Conservation (phyloP, 108 stramenopile genomes). For the Cyclotella atomus region DNA sequence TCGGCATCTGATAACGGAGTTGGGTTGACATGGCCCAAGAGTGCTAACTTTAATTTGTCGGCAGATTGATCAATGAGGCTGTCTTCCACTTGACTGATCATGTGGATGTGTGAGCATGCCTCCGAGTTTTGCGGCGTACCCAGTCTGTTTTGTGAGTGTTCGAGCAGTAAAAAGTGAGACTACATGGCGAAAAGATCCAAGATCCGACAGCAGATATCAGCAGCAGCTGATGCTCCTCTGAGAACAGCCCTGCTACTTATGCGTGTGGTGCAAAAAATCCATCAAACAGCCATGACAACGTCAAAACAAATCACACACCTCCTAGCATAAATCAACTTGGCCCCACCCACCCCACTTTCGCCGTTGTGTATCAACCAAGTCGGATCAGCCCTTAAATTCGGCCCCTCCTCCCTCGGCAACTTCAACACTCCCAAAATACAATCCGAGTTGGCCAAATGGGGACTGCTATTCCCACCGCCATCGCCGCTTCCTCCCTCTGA, state of each 20-base stretch:
- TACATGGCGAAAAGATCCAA: no score
- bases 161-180: no score
- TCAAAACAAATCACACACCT: constrained; percentile 1
- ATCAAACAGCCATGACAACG: not conserved
- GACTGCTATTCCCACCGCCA: not conserved
- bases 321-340: constrained; percentile 36
- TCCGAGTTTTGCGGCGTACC: constrained; percentile 43
- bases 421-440: constrained; percentile 48
- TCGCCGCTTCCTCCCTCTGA: constrained; percentile 10
- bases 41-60: constrained; percentile 31
- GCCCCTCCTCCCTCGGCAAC: constrained; percentile 4
- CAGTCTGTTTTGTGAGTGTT: constrained; percentile 14
- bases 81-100: constrained; percentile 31
- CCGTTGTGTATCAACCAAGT: not conserved
- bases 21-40: constrained; percentile 48
- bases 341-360: not conserved
- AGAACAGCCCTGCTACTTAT: no score
- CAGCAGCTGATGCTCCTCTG: no score
- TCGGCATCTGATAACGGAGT: constrained; percentile 29
- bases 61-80: constrained; percentile 17
- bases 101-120: constrained; percentile 26
- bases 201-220: no score
- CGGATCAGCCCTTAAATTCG: not conserved
- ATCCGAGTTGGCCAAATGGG: constrained; percentile 33
- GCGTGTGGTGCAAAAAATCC: no score